phyloP scores from a whole-genome alignment of 2,329 filamentous ascomycete genomes.

The Colletotrichum sansevieriae region DNA sequence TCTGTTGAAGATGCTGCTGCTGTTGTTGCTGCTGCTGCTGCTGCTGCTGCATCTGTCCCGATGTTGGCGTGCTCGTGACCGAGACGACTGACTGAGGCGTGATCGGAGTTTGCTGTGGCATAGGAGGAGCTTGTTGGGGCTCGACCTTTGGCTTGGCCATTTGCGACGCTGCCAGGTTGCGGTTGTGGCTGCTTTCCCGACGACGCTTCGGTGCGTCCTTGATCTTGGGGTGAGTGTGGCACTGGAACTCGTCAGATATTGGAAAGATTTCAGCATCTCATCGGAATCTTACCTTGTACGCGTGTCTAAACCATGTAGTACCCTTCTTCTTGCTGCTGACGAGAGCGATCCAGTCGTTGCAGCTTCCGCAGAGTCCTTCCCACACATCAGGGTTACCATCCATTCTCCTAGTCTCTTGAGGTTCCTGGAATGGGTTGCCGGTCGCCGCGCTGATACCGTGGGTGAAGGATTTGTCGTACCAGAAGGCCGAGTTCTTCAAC shows the following conservation, averaged over 20 bases:
- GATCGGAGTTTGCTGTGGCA: conserved; percentile 45
- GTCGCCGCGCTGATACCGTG: conserved; percentile 89
- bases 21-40: conserved; percentile 47
- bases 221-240: conserved; percentile 78
- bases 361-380: conserved; percentile 84
- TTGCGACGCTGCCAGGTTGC: conserved; percentile 56
- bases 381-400: conserved; percentile 85
- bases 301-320: conserved; percentile 92
- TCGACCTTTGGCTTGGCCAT: conserved; percentile 64
- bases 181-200: conserved; percentile 70
- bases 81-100: conserved; percentile 58
- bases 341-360: conserved; percentile 83
- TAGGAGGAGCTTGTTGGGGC: conserved; percentile 49
- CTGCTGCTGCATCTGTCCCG: conserved; percentile 47
- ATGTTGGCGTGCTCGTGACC: conserved; percentile 56
- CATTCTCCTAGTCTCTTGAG: conserved; percentile 80
- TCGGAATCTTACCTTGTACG: conserved; percentile 77
- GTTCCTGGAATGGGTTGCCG: conserved; percentile 82
- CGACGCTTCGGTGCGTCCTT: conserved; percentile 78
- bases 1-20: conserved; percentile 45
- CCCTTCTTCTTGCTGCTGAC: conserved; percentile 92
- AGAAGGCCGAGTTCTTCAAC: conserved; percentile 90
- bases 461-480: conserved; percentile 93
- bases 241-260: conserved; percentile 58
- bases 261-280: background rate